A percentile compares a stretch with the other conserved stretches of the same genome.
phyloP scores from a whole-genome alignment of 2,329 filamentous ascomycete genomes.

The Pseudogymnoascus sp. region DNA sequence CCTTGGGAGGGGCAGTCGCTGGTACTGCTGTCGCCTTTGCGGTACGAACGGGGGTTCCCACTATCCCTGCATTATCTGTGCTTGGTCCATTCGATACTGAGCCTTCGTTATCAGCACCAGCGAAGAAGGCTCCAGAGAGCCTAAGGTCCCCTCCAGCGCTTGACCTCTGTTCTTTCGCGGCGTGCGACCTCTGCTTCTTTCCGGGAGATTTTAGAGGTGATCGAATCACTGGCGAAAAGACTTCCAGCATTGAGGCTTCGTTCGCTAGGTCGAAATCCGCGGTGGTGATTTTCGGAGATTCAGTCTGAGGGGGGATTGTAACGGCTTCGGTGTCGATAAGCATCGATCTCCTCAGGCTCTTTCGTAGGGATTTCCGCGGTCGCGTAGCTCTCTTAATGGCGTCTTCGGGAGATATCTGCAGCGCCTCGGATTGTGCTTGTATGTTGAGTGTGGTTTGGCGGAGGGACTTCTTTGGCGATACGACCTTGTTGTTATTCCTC shows the following conservation, averaged over 20 bases:
- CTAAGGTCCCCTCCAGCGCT: background rate
- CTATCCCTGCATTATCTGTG: background rate
- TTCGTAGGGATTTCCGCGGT: constrained; percentile 21
- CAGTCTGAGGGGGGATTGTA: background rate
- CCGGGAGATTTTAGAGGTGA: background rate
- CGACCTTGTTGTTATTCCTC: constrained; percentile 28
- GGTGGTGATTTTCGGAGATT: background rate
- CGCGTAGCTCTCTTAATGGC: constrained; percentile 11
- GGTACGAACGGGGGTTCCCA: constrained; percentile 3
- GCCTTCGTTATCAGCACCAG: background rate
- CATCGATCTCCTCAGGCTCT: constrained; percentile 16
- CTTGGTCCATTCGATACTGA: background rate
- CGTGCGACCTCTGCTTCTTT: background rate
- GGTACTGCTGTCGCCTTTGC: background rate
- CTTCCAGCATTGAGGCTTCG: background rate
- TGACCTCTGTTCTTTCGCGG: background rate
- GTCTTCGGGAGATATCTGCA: background rate
- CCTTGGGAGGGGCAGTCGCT: constrained; percentile 1
- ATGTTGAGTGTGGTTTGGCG: constrained; percentile 15
- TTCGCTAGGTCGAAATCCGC: background rate
- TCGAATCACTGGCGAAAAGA: background rate
- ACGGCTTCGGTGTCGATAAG: constrained; percentile 10
- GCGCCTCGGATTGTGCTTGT: background rate
- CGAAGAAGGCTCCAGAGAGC: constrained; percentile 6
- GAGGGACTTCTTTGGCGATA: constrained; percentile 27